phyloP scores from a whole-genome alignment of 345 rosid species.

The Eucalyptus marginata region DNA sequence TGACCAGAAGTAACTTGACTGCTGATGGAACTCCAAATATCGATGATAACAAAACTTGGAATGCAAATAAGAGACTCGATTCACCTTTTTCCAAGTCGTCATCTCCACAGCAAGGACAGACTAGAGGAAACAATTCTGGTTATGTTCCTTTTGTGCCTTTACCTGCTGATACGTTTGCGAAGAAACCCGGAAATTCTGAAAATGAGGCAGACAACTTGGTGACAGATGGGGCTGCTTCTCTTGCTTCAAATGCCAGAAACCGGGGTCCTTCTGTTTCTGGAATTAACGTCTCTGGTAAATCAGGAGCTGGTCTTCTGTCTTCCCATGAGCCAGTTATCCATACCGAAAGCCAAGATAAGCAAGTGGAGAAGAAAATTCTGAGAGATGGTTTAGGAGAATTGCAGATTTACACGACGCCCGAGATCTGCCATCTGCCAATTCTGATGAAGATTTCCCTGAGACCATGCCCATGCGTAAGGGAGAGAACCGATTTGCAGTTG shows the following conservation, averaged over 20 bases:
- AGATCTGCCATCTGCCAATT: conserved; percentile 24
- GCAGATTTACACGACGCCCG: conserved; percentile 45
- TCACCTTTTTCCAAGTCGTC: background rate
- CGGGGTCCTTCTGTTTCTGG: background rate
- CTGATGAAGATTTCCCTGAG: conserved; percentile 52
- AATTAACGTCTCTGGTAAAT: background rate
- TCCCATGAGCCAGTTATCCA: background rate
- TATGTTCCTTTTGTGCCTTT: conserved; percentile 73
- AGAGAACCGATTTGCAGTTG: conserved; percentile 66
- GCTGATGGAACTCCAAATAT: conserved; percentile 1
- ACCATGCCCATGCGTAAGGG: conserved; percentile 79
- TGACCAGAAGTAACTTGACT: conserved; percentile 1
- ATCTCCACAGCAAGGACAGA: conserved; percentile 11
- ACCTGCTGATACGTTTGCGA: conserved; percentile 68
- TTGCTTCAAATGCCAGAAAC: conserved; percentile 2
- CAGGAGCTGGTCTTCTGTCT: background rate
- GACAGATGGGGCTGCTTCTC: background rate
- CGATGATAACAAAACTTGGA: background rate
- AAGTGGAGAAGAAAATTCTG: conserved; percentile 42
- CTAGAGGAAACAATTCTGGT: conserved; percentile 20
- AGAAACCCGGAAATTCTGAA: conserved; percentile 25
- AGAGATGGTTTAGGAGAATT: conserved; percentile 63
- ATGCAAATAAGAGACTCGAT: background rate
- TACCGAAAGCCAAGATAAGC: conserved; percentile 5
- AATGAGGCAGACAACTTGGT: conserved; percentile 9